Base-by-base conservation (phyloP, 257 asterid genomes). In the Nicotiana noctiflora region DNA sequence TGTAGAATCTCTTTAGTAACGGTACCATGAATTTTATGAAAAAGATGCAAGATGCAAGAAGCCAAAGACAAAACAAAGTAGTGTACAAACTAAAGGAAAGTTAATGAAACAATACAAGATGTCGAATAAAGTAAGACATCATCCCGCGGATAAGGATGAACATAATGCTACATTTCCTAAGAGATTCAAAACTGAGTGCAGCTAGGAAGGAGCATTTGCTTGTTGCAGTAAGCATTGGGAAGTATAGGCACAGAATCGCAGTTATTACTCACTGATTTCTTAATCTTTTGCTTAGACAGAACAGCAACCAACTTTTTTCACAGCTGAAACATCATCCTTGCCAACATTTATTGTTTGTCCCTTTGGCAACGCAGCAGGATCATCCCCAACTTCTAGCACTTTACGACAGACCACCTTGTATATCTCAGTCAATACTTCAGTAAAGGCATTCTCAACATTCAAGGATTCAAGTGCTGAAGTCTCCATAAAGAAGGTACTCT, bases 401-500 rank as follows among this genome's bases (percentile, higher is more conserved):
- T 91, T 91, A 52, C 92, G 90, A 53, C 93, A 85, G 40, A 91
- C 91, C 60, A 91, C 95, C 49, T 84, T 90, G 75, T 91, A 87
- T 81, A 91, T 88, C 83, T 91, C 91, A 0, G 90, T 82, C 27
- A 91, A 88, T n/a, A 86, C 93, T 81, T 91, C 95, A 1, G 93
- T 91, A 82, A 91, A 91, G 10, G 95, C 91, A 60, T 87, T 89
- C 86, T 91, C 95, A 19, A 91, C 95, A 13, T 91, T 91, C 91
- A 89, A 27, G n/a, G 93, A 89, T 81, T 91, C 95, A 0, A 91
- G 93, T 31, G 95, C 95, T 7, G 95, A 91, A 10, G 95, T 91
- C 83, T 91, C 95, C 89, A 91, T 89, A 27, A 89, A 91, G 72
- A 83, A 91, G n/a, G 88, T 85, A 11, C 79, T 89, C 70, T 89